Evolutionary conservation across 768 basidiomycete species (phyloP).

Genomic region (Boletus subparvulus): DNA sequence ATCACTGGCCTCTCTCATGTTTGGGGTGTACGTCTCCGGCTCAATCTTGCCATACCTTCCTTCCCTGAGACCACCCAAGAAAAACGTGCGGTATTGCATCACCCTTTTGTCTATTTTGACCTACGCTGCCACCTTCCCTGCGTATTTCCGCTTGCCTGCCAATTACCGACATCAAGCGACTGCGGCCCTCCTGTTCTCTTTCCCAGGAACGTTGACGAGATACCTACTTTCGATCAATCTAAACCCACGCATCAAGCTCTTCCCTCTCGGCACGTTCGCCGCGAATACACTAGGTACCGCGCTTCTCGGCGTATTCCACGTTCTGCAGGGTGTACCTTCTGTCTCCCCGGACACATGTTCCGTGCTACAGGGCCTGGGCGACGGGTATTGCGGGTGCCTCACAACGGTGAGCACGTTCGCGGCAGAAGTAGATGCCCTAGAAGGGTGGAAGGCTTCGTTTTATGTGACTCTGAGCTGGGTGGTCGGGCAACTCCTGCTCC

Average conservation of each 20-base stretch:
- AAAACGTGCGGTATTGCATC: conserved; percentile 47
- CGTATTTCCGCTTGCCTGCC: conserved; percentile 73
- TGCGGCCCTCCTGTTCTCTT: conserved; percentile 85
- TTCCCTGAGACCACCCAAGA: conserved; percentile 41
- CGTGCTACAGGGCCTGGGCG: conserved; percentile 75
- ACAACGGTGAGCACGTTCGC: conserved; percentile 94
- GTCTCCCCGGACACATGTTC: conserved; percentile 58
- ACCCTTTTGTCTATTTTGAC: conserved; percentile 57
- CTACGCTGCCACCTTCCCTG: conserved; percentile 73
- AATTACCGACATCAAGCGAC: conserved; percentile 76
- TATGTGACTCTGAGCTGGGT: conserved; percentile 73
- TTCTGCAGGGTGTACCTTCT: conserved; percentile 56
- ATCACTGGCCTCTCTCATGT: conserved; percentile 70
- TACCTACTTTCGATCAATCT: conserved; percentile 73
- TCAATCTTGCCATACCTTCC: conserved; percentile 43
- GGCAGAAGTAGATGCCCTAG: conserved; percentile 67
- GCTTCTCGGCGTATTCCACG: conserved; percentile 71
- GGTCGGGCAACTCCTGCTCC: conserved; percentile 63
- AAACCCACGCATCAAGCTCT: conserved; percentile 58
- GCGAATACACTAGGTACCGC: conserved; percentile 81
- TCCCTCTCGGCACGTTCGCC: conserved; percentile 78
- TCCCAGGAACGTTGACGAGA: conserved; percentile 84
- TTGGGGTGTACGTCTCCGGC: conserved; percentile 67
- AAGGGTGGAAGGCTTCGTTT: conserved; percentile 54
- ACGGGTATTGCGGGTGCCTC: conserved; percentile 95